Evolutionary conservation across 768 basidiomycete genomes (phyloP), one percentile per base, ranked within the genome.

Genomic region (Tulasnella sp.): DNA sequence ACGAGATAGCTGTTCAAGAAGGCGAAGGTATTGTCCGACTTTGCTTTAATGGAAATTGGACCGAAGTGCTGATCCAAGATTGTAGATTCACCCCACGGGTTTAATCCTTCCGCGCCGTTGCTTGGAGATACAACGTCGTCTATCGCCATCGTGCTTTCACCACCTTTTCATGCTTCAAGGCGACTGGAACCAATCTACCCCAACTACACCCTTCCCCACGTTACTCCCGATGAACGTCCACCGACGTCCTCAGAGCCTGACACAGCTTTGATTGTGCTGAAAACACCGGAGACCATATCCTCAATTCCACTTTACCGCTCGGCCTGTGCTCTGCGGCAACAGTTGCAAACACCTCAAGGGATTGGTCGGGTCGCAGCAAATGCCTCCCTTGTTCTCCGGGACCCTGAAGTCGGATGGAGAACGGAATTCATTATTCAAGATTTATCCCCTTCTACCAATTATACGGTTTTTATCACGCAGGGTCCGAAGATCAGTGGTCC

Each of bases 51-150:
- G 20, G 28, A 15, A 19, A 3, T 10, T 2, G 25, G 25, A 35
- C 44, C 54, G n/a, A 45, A 29, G 19, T 28, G 13, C 13, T 19
- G 19, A 15, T n/a, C 20, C 35, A 13, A 33, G 25, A 34, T 27
- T 9, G 7, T 42, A 79, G 78, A 56, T 9, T 69, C 75, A 15
- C 64, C 79, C 42, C 79, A 80, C 57, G 59, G 70, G 53, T 50
- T 64, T 4, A 59, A 75, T 9, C 50, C 63, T 15, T 57, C 58
- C 8, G 59, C 72, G 0, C 83, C 83, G 1, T 63, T 82, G 5
- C 65, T 87, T 1, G 83, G 81, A 2, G 86, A 89, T 61, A 78
- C 82, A 1, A 83, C 84, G 1, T 66, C 78, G 5, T 83, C 78
- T 45, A 77, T 83, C 60, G 83, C 76, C 0, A 63, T 89, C 25